These are phyloP conservation scores for Talaromyces verruculosus DNA, from an alignment of 2,329 filamentous ascomycete genomes.

Conservation along the genomic window DNA sequence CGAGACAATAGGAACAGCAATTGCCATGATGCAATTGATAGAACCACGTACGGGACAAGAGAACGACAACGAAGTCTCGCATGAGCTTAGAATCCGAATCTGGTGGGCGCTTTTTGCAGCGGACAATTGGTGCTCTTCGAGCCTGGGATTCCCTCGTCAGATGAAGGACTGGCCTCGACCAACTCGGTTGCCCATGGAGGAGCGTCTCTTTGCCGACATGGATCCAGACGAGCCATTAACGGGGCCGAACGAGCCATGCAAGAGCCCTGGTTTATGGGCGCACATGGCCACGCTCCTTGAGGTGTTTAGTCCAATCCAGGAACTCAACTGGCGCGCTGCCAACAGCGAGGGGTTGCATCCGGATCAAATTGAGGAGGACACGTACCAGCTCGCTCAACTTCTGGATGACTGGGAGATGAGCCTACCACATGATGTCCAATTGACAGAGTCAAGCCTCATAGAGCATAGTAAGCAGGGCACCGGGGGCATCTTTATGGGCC, in stretches of 20 bases:
- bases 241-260: neutral
- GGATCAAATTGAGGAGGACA: neutral
- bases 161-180: constrained; percentile 24
- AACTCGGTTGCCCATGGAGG: constrained; percentile 31
- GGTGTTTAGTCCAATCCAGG: neutral
- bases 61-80: constrained; percentile 22
- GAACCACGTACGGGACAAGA: neutral
- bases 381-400: constrained; percentile 14
- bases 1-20: neutral
- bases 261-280: neutral
- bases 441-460: constrained; percentile 21
- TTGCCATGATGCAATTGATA: neutral
- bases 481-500: constrained; percentile 37
- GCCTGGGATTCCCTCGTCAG: constrained; percentile 33
- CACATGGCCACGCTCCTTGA: neutral
- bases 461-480: constrained; percentile 28
- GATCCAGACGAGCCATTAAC: constrained; percentile 9
- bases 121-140: constrained; percentile 35
- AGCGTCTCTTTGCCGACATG: constrained; percentile 28
- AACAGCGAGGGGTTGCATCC: neutral
- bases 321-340: neutral
- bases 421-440: constrained; percentile 23
- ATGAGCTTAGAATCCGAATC: constrained; percentile 30
- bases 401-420: constrained; percentile 23
- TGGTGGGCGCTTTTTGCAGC: constrained; percentile 39